Conservation (phyloP, 1,139 yeast genomes). For the Blastobotrys arbuscula region DNA sequence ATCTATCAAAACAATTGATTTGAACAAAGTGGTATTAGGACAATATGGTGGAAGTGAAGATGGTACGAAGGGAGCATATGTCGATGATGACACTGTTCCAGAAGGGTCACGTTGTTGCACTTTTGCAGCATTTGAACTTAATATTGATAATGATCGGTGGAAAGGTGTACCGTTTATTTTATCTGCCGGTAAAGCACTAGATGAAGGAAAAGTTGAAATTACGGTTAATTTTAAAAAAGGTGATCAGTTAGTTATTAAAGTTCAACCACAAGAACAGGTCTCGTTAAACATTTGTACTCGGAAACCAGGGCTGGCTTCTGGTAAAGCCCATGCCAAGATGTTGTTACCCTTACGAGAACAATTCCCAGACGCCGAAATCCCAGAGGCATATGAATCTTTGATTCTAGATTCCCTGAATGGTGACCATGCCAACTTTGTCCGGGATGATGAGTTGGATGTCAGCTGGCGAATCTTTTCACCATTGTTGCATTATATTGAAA, state of each 20-base stretch:
- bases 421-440: constrained; percentile 93
- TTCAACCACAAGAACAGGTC: constrained; percentile 93
- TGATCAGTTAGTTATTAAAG: constrained; percentile 61
- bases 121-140: constrained; percentile 76
- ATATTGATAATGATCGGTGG: constrained; percentile 92
- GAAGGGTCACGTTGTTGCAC: constrained; percentile 82
- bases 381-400: constrained; percentile 95
- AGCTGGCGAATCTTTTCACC: constrained; percentile 96
- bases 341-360: constrained; percentile 81
- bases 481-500: constrained; percentile 69
- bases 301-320: constrained; percentile 76
- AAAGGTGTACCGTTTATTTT: constrained; percentile 93
- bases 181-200: constrained; percentile 95
- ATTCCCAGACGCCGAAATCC: constrained; percentile 75
- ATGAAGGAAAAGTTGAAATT: constrained; percentile 86
- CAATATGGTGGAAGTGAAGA: constrained; percentile 67
- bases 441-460: constrained; percentile 94
- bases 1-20: constrained; percentile 65
- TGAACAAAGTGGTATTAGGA: constrained; percentile 69
- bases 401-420: constrained; percentile 87
- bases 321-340: constrained; percentile 79
- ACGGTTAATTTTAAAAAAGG: constrained; percentile 75
- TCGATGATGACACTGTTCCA: constrained; percentile 90
- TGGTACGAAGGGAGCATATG: constrained; percentile 82
- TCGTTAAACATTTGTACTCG: constrained; percentile 89